A percentile compares a stretch with the other conserved stretches of the same genome.
phyloP scores from a whole-genome alignment of 2,329 filamentous ascomycete species.

The Fusarium coffeatum region DNA sequence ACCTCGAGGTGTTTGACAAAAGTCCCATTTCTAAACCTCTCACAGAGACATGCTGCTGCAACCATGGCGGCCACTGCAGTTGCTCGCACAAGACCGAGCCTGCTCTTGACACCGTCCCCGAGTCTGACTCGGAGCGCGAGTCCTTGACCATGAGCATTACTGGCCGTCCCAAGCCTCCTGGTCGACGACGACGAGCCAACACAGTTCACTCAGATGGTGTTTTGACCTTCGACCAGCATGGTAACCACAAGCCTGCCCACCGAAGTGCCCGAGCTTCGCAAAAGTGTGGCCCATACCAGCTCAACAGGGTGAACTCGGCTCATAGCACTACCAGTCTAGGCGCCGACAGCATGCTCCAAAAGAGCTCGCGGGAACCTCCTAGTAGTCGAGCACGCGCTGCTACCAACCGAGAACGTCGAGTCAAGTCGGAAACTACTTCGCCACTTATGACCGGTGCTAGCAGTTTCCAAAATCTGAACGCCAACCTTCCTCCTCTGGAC shows the following conservation, averaged over 20 bases:
- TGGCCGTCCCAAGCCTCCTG: slow-evolving; percentile 55
- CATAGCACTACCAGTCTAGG: slow-evolving; percentile 64
- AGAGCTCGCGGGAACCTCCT: slow-evolving; percentile 52
- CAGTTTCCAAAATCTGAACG: slow-evolving; percentile 64
- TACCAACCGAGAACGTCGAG: slow-evolving; percentile 60
- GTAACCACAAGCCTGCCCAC: slow-evolving; percentile 71
- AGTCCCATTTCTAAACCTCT: slow-evolving; percentile 32
- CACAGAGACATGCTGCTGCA: slow-evolving; percentile 75
- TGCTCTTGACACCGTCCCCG: slow-evolving; percentile 70
- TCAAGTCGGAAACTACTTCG: slow-evolving; percentile 72
- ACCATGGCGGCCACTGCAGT: slow-evolving; percentile 74
- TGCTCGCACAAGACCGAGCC: slow-evolving; percentile 73
- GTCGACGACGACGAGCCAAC: slow-evolving; percentile 68
- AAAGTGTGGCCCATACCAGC: slow-evolving; percentile 71
- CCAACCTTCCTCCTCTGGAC: slow-evolving; percentile 67
- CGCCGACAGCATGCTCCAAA: slow-evolving; percentile 56
- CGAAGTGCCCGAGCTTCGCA: slow-evolving; percentile 71
- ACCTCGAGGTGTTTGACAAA: slow-evolving; percentile 14
- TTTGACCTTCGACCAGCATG: slow-evolving; percentile 71
- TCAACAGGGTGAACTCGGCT: slow-evolving; percentile 68
- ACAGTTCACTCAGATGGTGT: slow-evolving; percentile 71
- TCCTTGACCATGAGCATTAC: slow-evolving; percentile 44
- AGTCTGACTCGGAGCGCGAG: slow-evolving; percentile 69
- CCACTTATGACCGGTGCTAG: slow-evolving; percentile 64
- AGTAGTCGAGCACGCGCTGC: slow-evolving; percentile 52